Evolutionary conservation across 129 eudicot genomes (phyloP), one percentile per base, ranked within the genome.

Genomic region (Saussurea involucrata): DNA sequence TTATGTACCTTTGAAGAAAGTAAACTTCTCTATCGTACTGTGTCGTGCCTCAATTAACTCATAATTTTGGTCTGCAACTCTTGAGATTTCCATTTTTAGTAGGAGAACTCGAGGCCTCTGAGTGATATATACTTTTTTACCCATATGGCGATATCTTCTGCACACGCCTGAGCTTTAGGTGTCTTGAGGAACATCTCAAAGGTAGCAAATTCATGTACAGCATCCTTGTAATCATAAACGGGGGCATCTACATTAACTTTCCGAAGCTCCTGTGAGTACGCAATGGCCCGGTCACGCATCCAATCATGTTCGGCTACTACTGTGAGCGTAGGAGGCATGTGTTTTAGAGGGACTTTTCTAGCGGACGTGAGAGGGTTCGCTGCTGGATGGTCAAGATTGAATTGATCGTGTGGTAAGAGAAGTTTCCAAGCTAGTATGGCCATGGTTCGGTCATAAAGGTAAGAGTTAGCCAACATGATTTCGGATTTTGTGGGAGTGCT

Each of bases 251-350:
- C 95, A 42, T 90, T 93, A 37, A 86, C 91, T 71, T 88, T 88
- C n/a, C 98, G 85, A 40, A 93, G 95, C 83, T 88, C 92, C 84
- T 93, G 92, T 0, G 96, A 87, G 82, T 90, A 90, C 3, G 87
- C 86, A 79, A 90, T 87, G 58, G 98, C 98, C 2, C 98, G 88
- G 57, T 93, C 98, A 20, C 98, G 76, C 98, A 93, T 93, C 96
- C 92, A 90, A 49, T 93, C 98, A 11, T 93, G 96, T 77, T 93
- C 98, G 18, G 96, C 98, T 12, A 88, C 88, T 42, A 93, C 75
- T 3, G 96, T 93, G 12, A 90, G 81, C 4, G 98, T 93, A 22
- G 98, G 98, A 22, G 98, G 96, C 86, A 88, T 91, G 74, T 24
- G 73, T 69, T 85, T 90, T 8, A 90, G 63, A 24, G 94, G 89